These are phyloP conservation scores for Kluyveromyces aestuarii DNA, from an alignment of 805 yeast species.

Conservation along the genomic window DNA sequence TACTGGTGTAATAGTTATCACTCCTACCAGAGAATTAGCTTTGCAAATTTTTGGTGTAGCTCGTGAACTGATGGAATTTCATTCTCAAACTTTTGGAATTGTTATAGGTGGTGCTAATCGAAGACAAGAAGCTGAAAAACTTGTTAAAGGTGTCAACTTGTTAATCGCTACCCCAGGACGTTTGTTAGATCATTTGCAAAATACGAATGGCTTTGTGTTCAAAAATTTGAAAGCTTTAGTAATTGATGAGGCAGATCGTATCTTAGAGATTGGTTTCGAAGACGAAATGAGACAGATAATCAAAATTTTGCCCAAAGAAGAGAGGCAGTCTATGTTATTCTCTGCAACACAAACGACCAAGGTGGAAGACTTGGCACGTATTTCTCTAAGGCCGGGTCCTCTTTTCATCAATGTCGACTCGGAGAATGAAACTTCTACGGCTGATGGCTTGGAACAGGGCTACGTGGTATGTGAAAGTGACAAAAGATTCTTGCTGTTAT, in stretches of 20 bases:
- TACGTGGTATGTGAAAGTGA: slow-evolving; percentile 97
- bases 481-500: slow-evolving; percentile 79
- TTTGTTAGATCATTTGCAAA: slow-evolving; percentile 90
- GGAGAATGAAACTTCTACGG: slow-evolving; percentile 78
- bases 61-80: slow-evolving; percentile 81
- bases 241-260: slow-evolving; percentile 97
- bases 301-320: slow-evolving; percentile 83
- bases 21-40: slow-evolving; percentile 97
- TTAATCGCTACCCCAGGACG: slow-evolving; percentile 98
- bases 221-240: slow-evolving; percentile 89
- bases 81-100: slow-evolving; percentile 90
- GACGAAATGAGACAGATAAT: slow-evolving; percentile 98
- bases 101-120: slow-evolving; percentile 98
- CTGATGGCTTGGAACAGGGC: slow-evolving; percentile 96
- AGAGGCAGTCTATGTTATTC: slow-evolving; percentile 92
- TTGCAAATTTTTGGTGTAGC: slow-evolving; percentile 97
- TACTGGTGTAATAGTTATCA: slow-evolving; percentile 90
- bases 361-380: slow-evolving; percentile 96
- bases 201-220: slow-evolving; percentile 88
- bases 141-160: slow-evolving; percentile 86
- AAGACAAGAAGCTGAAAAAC: slow-evolving; percentile 93
- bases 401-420: slow-evolving; percentile 87
- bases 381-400: slow-evolving; percentile 90
- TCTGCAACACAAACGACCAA: slow-evolving; percentile 99
- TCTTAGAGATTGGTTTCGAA: slow-evolving; percentile 95